Evolutionary conservation across 495 filamentous ascomycete genomes (phyloP).

Genomic region (Ramalina peruviana): DNA sequence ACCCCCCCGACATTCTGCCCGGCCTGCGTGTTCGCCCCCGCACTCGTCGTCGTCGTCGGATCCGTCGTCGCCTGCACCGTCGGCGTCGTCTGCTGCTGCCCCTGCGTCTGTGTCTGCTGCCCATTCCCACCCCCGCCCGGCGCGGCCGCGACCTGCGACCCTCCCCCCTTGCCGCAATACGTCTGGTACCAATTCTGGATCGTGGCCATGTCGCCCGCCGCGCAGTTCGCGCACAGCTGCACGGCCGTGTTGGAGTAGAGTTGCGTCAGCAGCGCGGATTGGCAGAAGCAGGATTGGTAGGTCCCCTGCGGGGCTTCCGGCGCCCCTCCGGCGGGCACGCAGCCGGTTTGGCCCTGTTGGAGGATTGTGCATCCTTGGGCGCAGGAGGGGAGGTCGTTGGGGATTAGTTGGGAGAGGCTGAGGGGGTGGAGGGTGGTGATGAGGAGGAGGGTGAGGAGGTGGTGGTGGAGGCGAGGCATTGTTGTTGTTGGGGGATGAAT

Average conservation of each 20-base stretch:
- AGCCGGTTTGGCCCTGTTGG: slow-evolving; percentile 29
- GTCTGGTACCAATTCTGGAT: slow-evolving; percentile 38
- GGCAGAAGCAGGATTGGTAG: slow-evolving; percentile 44
- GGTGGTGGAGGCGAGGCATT: slow-evolving; percentile 4
- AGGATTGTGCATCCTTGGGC: slow-evolving; percentile 33
- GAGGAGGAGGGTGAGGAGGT: slow-evolving; percentile 10
- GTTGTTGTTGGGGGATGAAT: slow-evolving; percentile 3
- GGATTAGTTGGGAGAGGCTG: slow-evolving; percentile 26
- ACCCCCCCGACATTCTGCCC: slow-evolving; percentile 7
- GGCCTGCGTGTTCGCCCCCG: slow-evolving; percentile 14
- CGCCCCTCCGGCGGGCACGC: slow-evolving; percentile 19
- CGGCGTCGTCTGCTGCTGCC: slow-evolving; percentile 1
- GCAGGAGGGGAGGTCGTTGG: slow-evolving; percentile 35
- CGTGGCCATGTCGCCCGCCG: slow-evolving; percentile 7
- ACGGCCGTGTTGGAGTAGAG: slow-evolving; percentile 24
- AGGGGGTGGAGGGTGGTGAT: slow-evolving; percentile 23
- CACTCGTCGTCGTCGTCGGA: slow-evolving; percentile 7
- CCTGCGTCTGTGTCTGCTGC: slow-evolving; percentile 17
- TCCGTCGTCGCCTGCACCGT: slow-evolving; percentile 10
- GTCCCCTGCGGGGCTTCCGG: slow-evolving; percentile 16
- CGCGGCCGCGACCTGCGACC: neutral
- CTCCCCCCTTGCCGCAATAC: slow-evolving; percentile 21
- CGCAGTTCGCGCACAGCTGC: slow-evolving; percentile 11
- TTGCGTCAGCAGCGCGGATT: slow-evolving; percentile 27
- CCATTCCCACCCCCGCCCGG: neutral